Percentiles rank a stretch among this genome's conserved stretches.
phyloP scores from a whole-genome alignment of 108 stramenopile species.

The Pelagomonas calceolata region DNA sequence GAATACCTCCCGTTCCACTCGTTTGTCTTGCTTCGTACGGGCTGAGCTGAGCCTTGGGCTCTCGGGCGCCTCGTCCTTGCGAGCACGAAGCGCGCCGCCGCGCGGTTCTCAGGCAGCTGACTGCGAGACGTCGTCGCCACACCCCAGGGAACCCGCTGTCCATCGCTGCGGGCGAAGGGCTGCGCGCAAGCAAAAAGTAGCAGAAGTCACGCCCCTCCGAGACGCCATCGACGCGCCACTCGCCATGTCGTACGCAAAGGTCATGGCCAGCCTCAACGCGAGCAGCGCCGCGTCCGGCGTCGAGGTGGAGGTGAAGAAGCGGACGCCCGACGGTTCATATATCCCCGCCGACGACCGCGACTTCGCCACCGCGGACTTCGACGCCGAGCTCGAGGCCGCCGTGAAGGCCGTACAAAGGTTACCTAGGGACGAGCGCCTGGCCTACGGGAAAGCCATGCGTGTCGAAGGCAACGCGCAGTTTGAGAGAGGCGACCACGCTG shows the following conservation, averaged over 20 bases:
- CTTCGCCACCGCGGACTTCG: not conserved
- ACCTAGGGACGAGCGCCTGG: not conserved
- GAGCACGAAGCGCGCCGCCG: too few relatives aligned
- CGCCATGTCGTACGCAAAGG: not conserved
- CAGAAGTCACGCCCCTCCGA: too few relatives aligned
- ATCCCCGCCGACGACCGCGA: not conserved
- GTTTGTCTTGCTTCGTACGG: too few relatives aligned
- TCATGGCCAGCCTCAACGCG: not conserved
- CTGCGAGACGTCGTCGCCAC: too few relatives aligned
- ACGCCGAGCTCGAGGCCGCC: not conserved
- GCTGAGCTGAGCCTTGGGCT: too few relatives aligned
- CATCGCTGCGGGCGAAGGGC: too few relatives aligned
- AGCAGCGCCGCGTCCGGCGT: not conserved
- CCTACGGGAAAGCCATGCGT: not conserved
- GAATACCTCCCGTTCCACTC: too few relatives aligned
- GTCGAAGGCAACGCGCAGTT: constrained; percentile 10
- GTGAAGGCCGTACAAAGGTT: not conserved
- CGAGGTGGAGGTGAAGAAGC: not conserved
- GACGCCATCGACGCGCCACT: too few relatives aligned
- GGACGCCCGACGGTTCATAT: not conserved
- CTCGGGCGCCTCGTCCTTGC: too few relatives aligned
- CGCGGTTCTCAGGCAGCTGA: too few relatives aligned
- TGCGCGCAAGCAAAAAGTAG: too few relatives aligned
- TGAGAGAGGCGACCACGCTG: not conserved
- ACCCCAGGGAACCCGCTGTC: too few relatives aligned